Base-by-base conservation (phyloP, 495 filamentous ascomycete species). In the Daldinia concentrica region DNA sequence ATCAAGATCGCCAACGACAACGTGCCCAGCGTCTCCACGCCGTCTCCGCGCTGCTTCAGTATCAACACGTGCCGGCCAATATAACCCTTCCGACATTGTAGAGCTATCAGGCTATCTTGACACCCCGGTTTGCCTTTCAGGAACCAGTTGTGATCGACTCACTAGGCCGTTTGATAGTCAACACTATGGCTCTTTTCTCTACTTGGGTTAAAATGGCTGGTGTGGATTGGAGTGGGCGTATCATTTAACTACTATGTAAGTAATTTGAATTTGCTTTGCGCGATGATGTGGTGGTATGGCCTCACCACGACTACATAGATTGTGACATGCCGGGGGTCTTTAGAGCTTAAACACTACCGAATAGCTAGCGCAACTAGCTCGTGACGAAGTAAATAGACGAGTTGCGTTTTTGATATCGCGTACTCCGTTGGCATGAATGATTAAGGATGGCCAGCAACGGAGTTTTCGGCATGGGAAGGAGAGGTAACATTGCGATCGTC, bases 401-500 rank as follows among this genome's bases (percentile, higher is more conserved):
- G 27, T 30, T 52, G 32, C 12, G 30, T 43, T 29, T n/a, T 22
- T 24, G 29, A 58, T 19, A 58, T 58, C 58, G 37, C 41, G 17
- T 8, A 27, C 22, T 30, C 39, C 32, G 39, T 52, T 52, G 57
- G 24, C 45, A 17, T 48, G 24, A 19, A 48, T 48, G 12, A 36
- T 36, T 34, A 56, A 60, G 54, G 11, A 43, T 59, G 36, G 14
- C 39, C n/a, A 7, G 19, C 26, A 71, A 19, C 55, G 37, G 57
- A 50, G 15, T 27, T 58, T 60, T 61, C 29, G 34, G 58, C 48
- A 65, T 68, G 51, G 55, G 24, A 56, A 6, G n/a, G 51, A 48
- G 30, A 62, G 55, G 51, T 69, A 66, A 73, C 66, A 73, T 73
- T 73, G 52, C 30, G 71, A 73, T 73, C 71, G 62, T 24, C 71